phyloP scores from a whole-genome alignment of 768 basidiomycete species.

The Xerocomellus amylosporus region DNA sequence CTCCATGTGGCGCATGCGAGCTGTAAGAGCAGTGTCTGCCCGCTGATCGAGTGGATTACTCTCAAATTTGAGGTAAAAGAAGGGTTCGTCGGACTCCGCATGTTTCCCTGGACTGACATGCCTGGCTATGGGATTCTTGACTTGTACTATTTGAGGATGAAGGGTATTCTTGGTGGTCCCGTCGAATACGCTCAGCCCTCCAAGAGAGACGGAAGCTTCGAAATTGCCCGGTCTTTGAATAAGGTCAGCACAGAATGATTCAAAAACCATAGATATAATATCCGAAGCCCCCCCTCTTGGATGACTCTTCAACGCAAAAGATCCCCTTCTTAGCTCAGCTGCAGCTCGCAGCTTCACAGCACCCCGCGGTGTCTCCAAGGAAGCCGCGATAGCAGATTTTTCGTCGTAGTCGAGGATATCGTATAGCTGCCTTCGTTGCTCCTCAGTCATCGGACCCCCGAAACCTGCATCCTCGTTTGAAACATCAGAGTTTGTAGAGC shows the following conservation, averaged over 20 bases:
- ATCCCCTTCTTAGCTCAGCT: slow-evolving; percentile 82
- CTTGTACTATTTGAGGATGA: slow-evolving; percentile 89
- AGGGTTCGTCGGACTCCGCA: slow-evolving; percentile 46
- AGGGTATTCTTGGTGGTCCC: slow-evolving; percentile 79
- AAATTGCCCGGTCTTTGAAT: slow-evolving; percentile 85
- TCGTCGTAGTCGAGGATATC: slow-evolving; percentile 92
- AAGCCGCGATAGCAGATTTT: slow-evolving; percentile 65
- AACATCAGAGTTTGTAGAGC: slow-evolving; percentile 43
- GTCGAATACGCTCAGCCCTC: slow-evolving; percentile 85
- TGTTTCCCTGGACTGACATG: slow-evolving; percentile 35
- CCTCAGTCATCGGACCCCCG: slow-evolving; percentile 74
- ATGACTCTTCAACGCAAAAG: slow-evolving; percentile 77
- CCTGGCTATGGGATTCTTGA: slow-evolving; percentile 45
- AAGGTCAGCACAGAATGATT: slow-evolving; percentile 79
- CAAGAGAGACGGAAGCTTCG: slow-evolving; percentile 80
- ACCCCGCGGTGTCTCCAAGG: slow-evolving; percentile 72
- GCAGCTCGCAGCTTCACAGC: slow-evolving; percentile 73
- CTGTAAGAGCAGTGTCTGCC: slow-evolving; percentile 86
- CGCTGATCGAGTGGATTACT: slow-evolving; percentile 87
- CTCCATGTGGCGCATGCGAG: slow-evolving; percentile 93
- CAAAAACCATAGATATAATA: slow-evolving; percentile 84
- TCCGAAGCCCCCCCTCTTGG: slow-evolving; percentile 63
- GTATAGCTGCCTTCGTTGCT: slow-evolving; percentile 87
- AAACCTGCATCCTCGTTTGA: slow-evolving; percentile 55
- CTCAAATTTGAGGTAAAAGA: slow-evolving; percentile 92